phyloP scores from a whole-genome alignment of 2,329 filamentous ascomycete genomes.

The Emergomyces pasteurianus region DNA sequence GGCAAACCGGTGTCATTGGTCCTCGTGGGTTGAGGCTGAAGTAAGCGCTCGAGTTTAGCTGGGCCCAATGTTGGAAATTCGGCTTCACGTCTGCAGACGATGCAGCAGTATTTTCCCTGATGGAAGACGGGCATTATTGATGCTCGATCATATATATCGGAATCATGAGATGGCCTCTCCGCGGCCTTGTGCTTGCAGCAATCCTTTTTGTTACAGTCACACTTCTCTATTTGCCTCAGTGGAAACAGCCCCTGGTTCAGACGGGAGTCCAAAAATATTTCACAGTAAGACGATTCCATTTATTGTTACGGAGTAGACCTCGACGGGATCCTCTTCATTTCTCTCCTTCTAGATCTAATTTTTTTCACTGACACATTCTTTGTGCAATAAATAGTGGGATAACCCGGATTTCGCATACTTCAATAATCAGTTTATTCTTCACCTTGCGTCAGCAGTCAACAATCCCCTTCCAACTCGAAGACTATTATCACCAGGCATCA shows the following conservation, averaged over 20 bases:
- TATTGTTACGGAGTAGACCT: too few relatives aligned
- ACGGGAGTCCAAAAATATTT: slow-evolving; percentile 1
- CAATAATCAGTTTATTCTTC: slow-evolving; percentile 3
- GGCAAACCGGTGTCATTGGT: neutral
- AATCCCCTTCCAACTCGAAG: slow-evolving; percentile 1
- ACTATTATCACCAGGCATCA: slow-evolving; percentile 1
- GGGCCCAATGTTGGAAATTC: neutral
- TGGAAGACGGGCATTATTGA: neutral
- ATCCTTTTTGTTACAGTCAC: neutral
- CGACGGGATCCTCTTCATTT: neutral
- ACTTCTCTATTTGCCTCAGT: neutral
- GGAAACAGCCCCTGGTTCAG: neutral
- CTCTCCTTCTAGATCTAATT: neutral
- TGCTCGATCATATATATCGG: neutral
- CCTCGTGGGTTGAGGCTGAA: neutral
- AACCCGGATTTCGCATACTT: slow-evolving; percentile 3
- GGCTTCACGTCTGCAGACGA: neutral
- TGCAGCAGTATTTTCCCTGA: neutral
- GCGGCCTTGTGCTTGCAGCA: neutral
- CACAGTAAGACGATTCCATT: neutral
- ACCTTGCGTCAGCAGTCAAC: neutral
- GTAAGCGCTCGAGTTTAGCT: too few relatives aligned
- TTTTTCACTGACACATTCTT: neutral
- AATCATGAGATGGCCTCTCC: slow-evolving; percentile 3
- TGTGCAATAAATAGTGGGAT: neutral